Evolutionary conservation across 306 rosid species (phyloP), one percentile per base, ranked within the genome.

Genomic region (Hylodesmum podocarpum): DNA sequence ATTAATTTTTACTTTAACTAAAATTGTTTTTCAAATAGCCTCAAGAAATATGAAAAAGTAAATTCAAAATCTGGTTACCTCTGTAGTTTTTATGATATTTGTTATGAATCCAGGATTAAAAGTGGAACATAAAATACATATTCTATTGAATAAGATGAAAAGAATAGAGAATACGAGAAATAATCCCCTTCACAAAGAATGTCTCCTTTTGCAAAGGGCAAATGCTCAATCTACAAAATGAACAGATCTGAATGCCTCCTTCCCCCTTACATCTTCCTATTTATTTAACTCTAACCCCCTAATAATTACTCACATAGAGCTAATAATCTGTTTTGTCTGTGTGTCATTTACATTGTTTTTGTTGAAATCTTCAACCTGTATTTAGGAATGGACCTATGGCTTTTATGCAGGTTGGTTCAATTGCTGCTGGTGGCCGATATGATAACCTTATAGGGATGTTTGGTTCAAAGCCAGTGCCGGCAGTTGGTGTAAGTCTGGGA

Each of bases 401-500:
- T 62, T 46, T 76, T 84, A 47, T 65, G 53, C 86, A 92, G 97
- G 89, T 95, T 85, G 97, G 99, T 83, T 88, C 98, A 12, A 90
- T 95, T 80, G 98, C 90, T 80, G 96, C 92, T 24, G 98, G 97
- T 31, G 98, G 98, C 36, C 93, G 97, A 28, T 95, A 88, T 63
- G 98, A 92, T 91, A 88, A 89, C 80, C 95, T 95, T 28, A 88
- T 95, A 81, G 93, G 97, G 37, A 95, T 89, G 96, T 95, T 95
- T 68, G 96, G 98, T 55, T 82, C 95, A 55, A 95, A 84, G 88
- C 92, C 86, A 82, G 91, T 90, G 75, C 97, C 93, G 72, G 92
- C 98, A 36, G 93, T 95, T 83, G 98, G 98, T 74, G 86, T 90
- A n/a, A 95, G 98, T 78, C 93, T 95, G 78, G 98, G 98, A 86